Evolutionary conservation across 2,329 filamentous ascomycete genomes (phyloP), one percentile per base, ranked within the genome.

Genomic region (Cytospora piceae): DNA sequence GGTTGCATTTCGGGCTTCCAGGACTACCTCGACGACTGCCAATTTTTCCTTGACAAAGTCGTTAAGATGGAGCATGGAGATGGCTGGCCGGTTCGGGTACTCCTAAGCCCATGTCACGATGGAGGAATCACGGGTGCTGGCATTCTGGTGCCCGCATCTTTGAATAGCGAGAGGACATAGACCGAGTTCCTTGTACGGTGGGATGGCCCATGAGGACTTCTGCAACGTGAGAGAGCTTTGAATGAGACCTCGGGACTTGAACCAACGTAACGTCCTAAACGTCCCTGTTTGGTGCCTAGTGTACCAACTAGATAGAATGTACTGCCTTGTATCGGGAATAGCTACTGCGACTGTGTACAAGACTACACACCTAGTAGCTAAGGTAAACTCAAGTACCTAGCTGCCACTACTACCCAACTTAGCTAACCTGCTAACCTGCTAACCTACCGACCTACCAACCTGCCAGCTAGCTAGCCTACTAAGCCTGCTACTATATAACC

Each of bases 1-100:
- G 90, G 90, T 8, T 93, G 91, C 72, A 94, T 94, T 66, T 85
- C 88, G n/a, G 87, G 91, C 72, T 93, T 93, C 72, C 90, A 91
- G 57, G 84, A 90, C 70, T 93, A 92, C 76, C 80, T 91, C 52
- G 77, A 80, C 54, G 89, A 90, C 71, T 92, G 89, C 69, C 90
- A 93, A 74, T 72, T 77, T 17, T 90, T 90, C 72, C 81, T 94
- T 58, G 87, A 92, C 71, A 73, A 76, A 27, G 77, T 87, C 14
- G 70, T 87, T 61, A 70, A 72, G 20, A 68, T 73, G 32, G 80
- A 82, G 59, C 81, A 80, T 60, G 74, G 73, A 4, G 67, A 71
- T 1, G 31, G 66, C 6, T 53, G 70, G 11, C 60, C 53, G 24
- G 29, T 61, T 9, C 78, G 78, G 65, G 78, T 88, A 1, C 74